A percentile compares a stretch with the other conserved stretches of the same genome.
Evolutionary conservation across 495 filamentous ascomycete genomes (phyloP).

Genomic region (Bacidia rubella): DNA sequence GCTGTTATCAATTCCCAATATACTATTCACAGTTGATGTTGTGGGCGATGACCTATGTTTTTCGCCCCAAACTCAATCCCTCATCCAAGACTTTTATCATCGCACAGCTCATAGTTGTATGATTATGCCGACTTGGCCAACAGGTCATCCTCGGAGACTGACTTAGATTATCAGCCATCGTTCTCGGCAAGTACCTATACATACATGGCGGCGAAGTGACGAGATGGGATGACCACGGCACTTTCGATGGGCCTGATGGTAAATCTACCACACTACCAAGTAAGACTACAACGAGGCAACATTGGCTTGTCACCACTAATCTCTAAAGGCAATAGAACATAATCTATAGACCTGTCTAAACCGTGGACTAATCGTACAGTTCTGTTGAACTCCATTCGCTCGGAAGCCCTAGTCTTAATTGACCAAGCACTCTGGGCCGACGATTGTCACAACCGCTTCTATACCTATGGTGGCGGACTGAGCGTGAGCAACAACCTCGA

Average conservation of each 20-base stretch:
- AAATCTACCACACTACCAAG: background rate
- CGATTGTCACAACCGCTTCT: background rate
- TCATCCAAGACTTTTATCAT: background rate
- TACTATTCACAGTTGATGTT: too few relatives aligned
- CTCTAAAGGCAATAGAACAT: slow-evolving; percentile 12
- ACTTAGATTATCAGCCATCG: background rate
- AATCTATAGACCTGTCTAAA: slow-evolving; percentile 27
- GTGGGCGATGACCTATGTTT: background rate
- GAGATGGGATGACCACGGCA: slow-evolving; percentile 1
- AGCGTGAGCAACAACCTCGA: background rate
- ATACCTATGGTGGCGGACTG: background rate
- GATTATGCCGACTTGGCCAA: background rate
- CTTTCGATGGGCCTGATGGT: background rate
- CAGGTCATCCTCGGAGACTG: background rate
- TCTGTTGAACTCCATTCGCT: background rate
- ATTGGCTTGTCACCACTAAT: background rate
- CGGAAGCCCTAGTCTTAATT: background rate
- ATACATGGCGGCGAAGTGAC: slow-evolving; percentile 22
- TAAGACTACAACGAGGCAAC: background rate
- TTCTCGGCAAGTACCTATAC: slow-evolving; percentile 8
- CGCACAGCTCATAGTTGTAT: background rate
- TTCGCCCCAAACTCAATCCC: background rate
- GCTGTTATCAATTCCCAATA: too few relatives aligned
- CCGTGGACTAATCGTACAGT: slow-evolving; percentile 14
- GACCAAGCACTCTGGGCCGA: background rate